Percentiles rank a stretch among this genome's conserved stretches.
These are phyloP conservation scores for Solanum tacnaense DNA, from an alignment of 257 asterid genomes.

Conservation along the genomic window DNA sequence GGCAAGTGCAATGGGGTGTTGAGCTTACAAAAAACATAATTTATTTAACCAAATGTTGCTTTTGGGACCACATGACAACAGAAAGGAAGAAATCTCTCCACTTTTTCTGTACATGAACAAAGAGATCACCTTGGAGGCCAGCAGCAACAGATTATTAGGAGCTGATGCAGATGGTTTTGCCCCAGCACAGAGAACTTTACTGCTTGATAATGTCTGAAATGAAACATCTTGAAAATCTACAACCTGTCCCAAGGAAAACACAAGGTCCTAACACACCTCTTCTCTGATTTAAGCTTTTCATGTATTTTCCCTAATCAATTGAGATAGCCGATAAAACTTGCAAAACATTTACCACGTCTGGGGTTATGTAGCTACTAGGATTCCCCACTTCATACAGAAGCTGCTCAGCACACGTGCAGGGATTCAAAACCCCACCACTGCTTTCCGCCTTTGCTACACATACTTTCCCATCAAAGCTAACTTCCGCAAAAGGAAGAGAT, in stretches of 20 bases:
- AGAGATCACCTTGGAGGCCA: slow-evolving; percentile 59
- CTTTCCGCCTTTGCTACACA: slow-evolving; percentile 77
- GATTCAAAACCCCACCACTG: slow-evolving; percentile 61
- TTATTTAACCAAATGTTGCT: not conserved
- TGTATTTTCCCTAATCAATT: not conserved
- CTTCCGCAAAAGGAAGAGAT: slow-evolving; percentile 91
- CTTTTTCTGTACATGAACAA: not conserved
- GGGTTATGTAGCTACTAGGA: slow-evolving; percentile 86
- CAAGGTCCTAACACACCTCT: slow-evolving; percentile 6
- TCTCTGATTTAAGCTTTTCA: slow-evolving; percentile 2
- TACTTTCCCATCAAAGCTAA: slow-evolving; percentile 61
- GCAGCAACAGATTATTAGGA: slow-evolving; percentile 63
- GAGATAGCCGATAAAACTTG: not conserved
- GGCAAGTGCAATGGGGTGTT: not conserved
- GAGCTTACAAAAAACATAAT: not conserved
- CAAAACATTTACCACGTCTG: slow-evolving; percentile 67
- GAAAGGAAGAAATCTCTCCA: not conserved
- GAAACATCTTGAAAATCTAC: slow-evolving; percentile 68
- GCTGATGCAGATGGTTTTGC: slow-evolving; percentile 60
- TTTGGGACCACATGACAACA: not conserved
- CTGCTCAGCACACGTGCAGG: slow-evolving; percentile 81
- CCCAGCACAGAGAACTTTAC: slow-evolving; percentile 78
- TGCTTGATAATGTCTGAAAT: slow-evolving; percentile 53
- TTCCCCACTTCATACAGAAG: slow-evolving; percentile 97
- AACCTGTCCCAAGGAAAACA: slow-evolving; percentile 32